These are phyloP conservation scores for Geotrichum ghanense DNA, from an alignment of 805 yeast species.

Conservation along the genomic window DNA sequence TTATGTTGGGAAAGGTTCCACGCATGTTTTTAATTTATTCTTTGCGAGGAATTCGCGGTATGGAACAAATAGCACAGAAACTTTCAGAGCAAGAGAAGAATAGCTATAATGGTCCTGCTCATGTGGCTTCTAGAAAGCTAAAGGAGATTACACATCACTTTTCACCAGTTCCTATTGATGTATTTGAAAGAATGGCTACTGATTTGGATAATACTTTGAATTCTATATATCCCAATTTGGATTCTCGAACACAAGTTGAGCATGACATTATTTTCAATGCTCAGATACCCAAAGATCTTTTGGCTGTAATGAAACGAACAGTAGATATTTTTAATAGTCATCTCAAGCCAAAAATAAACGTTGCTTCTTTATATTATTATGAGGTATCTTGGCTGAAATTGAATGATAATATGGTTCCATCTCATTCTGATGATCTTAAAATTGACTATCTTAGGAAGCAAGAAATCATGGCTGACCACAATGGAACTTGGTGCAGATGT, in stretches of 20 bases:
- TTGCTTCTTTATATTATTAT: constrained; percentile 48
- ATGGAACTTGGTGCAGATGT: constrained; percentile 33
- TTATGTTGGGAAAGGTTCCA: constrained; percentile 26
- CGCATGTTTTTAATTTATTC: constrained; percentile 26
- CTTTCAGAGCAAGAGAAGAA: constrained; percentile 13
- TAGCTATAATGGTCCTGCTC: constrained; percentile 18
- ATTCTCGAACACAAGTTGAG: constrained; percentile 40
- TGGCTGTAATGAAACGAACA: constrained; percentile 26
- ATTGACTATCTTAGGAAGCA: constrained; percentile 29
- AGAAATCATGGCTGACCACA: constrained; percentile 26
- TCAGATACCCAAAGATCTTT: constrained; percentile 36
- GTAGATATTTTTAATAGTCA: constrained; percentile 37
- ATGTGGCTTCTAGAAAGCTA: constrained; percentile 20
- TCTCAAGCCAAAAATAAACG: constrained; percentile 34
- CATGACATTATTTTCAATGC: constrained; percentile 54
- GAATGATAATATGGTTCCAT: constrained; percentile 13
- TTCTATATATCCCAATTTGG: constrained; percentile 21
- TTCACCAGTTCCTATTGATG: constrained; percentile 21
- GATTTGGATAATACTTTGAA: constrained; percentile 29
- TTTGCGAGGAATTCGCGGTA: constrained; percentile 28
- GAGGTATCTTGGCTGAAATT: constrained; percentile 56
- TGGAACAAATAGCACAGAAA: constrained; percentile 20
- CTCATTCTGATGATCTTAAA: constrained; percentile 3
- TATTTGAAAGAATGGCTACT: constrained; percentile 27
- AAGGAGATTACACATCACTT: constrained; percentile 15